Base-by-base conservation (phyloP, 139 green algal species). In the Chlamydomonas applanata region DNA sequence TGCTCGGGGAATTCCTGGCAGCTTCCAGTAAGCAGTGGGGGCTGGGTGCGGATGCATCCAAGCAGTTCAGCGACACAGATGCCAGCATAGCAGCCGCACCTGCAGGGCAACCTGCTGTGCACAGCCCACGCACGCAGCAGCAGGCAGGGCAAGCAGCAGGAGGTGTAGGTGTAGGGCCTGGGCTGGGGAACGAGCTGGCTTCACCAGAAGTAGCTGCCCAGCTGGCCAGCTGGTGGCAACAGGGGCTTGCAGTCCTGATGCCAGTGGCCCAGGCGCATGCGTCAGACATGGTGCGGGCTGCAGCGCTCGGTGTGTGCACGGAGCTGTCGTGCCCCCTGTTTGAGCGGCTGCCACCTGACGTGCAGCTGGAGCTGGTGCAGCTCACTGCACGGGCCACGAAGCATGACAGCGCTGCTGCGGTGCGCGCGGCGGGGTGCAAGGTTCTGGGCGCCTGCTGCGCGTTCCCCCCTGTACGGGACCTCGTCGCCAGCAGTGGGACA, bases 371-470 rank as follows among this genome's bases (percentile, higher is more conserved):
- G 69, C 62, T 56, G 32, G 40, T 62, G 29, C 29, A 79, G 54
- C 52, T 84, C 40, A 25, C 32, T 1, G 69, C 54, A 7, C 3
- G 19, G 7, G 64, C 64, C 3, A 67, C 68, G 4, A 25, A 4
- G 3, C 25, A 56, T 13, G 81, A 89, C n/a, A 27, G 32, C 3
- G 80, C 77, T 1, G 67, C 84, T 20, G 82, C 82, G 3, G 79
- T 72, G 3, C 79, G 82, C 29, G 79, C 84, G 22, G 86, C 84
- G 1, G 86, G 77, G 0, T 84, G 77, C 75, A 89, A 89, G 53
- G 60, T 69, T 14, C 57, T 83, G 16, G 79, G 83, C n/a, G 30
- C 46, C 3, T 33, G 25, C 45, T 59, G 24, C 3, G 67, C 67
- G 35, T 27, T 25, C 30, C 19, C 16, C 7, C 45, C 7, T 25